Percentiles rank a stretch among this genome's conserved stretches.
phyloP scores from a whole-genome alignment of 805 yeast genomes.

The Kodamaea neixiangensis region DNA sequence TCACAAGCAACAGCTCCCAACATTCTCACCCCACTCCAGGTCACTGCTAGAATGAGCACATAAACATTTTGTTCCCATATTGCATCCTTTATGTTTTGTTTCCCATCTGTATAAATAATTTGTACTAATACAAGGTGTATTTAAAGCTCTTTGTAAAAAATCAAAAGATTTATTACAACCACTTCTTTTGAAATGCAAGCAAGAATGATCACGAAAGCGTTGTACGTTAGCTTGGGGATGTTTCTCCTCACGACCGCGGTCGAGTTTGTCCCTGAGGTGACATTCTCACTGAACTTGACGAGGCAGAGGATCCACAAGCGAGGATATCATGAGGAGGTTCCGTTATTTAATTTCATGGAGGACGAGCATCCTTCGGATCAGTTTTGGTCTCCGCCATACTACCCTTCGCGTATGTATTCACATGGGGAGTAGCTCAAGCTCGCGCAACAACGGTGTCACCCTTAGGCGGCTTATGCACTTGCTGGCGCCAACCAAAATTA shows the following conservation, averaged over 20 bases:
- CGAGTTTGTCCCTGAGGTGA: conserved; percentile 2
- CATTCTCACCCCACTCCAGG: conserved; percentile 44
- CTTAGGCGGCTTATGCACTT: not conserved
- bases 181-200: not conserved
- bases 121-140: not conserved
- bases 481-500: not conserved
- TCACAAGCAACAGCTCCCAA: conserved; percentile 30
- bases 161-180: not conserved
- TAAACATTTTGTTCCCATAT: conserved; percentile 11
- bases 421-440: not conserved
- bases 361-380: conserved; percentile 29
- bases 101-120: conserved; percentile 2
- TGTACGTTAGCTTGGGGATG: not conserved
- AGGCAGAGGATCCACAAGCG: conserved; percentile 13
- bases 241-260: not conserved
- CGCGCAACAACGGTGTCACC: not conserved
- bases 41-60: conserved; percentile 42
- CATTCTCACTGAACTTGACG: conserved; percentile 5
- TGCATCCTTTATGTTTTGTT: conserved; percentile 3
- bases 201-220: not conserved
- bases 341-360: conserved; percentile 27
- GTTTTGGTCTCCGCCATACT: conserved; percentile 32
- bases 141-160: not conserved
- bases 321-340: conserved; percentile 34
- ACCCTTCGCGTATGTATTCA: conserved; percentile 38